Base-by-base conservation (phyloP, 495 filamentous ascomycete species). In the Elaphomyces granulatus region DNA sequence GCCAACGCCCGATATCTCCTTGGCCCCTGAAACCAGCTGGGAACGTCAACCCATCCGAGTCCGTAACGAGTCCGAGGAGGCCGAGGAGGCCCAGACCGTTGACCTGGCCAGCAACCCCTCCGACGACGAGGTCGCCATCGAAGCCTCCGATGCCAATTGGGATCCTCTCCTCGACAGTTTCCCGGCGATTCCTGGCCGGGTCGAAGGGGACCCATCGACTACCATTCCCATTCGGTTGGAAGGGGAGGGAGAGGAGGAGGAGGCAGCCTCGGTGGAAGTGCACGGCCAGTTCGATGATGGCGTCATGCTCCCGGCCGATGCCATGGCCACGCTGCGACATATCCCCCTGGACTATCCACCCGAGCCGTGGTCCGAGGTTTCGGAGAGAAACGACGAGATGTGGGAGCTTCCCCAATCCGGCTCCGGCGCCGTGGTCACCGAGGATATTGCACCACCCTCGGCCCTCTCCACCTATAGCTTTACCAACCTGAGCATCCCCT, bases 401-500 rank as follows among this genome's bases (percentile, higher is more conserved):
- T 64, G 58, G 57, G 56, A 68, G 45, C 39, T 66, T 12, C 28
- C 44, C 28, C 23, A 28, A 6, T 12, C 12, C 6, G 23, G 12
- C 23, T 6, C 6, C 12, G 23, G 23, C 12, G 32, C 38, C 19
- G 8, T 45, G 47, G 31, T 38, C 43, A 34, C 53, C 52, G 62
- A 74, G 53, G 59, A 58, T 16, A 50, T 53, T 3, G 67, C 67
- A 0, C 68, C 70, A 2, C 58, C 54, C 3, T 72, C 70, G 0
- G 65, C 59, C 7, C 40, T 63, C 23, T 73, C 70, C 4, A 54
- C 54, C 1, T 70, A 70, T 49, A 73, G 72, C 39, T 68, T 87
- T 41, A 79, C 76, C 43, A 66, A 70, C 56, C 63, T 94, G 40
- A 77, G 84, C 37, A 85, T 95, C 36, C 87, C 87, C 2, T 93